Conservation (phyloP, 352 stramenopile genomes). For the Globisporangium acanthophoron region DNA sequence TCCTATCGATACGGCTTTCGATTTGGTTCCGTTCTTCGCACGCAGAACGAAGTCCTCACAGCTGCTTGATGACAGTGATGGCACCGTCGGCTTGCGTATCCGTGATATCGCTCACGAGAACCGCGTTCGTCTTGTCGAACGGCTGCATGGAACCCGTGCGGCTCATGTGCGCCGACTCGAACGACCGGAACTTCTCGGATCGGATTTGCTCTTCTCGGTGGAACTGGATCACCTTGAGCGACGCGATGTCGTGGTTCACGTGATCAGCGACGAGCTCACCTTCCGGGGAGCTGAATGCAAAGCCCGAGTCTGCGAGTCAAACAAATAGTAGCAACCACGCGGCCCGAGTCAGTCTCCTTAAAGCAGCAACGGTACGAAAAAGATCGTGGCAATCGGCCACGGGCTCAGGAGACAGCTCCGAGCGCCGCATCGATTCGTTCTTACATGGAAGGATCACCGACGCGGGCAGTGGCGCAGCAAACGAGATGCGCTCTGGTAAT, state of each 20-base stretch:
- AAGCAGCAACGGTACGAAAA: background rate
- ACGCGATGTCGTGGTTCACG: slow-evolving; percentile 30
- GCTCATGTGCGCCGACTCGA: slow-evolving; percentile 1
- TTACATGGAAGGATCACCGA: slow-evolving; percentile 28
- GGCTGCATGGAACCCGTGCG: background rate
- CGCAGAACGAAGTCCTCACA: background rate
- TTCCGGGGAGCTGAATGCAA: slow-evolving; percentile 45
- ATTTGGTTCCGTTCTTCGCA: background rate
- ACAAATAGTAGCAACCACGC: slow-evolving; percentile 6
- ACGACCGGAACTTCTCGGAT: slow-evolving; percentile 11
- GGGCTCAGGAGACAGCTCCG: slow-evolving; percentile 2
- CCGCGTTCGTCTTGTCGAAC: slow-evolving; percentile 10
- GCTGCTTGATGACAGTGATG: slow-evolving; percentile 5
- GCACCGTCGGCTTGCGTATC: slow-evolving; percentile 1
- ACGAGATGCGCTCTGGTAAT: slow-evolving; percentile 7
- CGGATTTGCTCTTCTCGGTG: slow-evolving; percentile 18
- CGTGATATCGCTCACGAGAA: slow-evolving; percentile 13
- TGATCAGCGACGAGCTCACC: slow-evolving; percentile 1
- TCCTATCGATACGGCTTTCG: background rate
- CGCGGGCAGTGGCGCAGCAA: slow-evolving; percentile 7
- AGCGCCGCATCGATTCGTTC: slow-evolving; percentile 2
- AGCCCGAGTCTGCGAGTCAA: slow-evolving; percentile 33
- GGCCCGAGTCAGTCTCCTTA: slow-evolving; percentile 1
- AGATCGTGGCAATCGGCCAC: slow-evolving; percentile 10
- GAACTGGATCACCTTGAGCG: slow-evolving; percentile 38